Conservation (phyloP, 441 rosid species). For the Syzygium malaccense region DNA sequence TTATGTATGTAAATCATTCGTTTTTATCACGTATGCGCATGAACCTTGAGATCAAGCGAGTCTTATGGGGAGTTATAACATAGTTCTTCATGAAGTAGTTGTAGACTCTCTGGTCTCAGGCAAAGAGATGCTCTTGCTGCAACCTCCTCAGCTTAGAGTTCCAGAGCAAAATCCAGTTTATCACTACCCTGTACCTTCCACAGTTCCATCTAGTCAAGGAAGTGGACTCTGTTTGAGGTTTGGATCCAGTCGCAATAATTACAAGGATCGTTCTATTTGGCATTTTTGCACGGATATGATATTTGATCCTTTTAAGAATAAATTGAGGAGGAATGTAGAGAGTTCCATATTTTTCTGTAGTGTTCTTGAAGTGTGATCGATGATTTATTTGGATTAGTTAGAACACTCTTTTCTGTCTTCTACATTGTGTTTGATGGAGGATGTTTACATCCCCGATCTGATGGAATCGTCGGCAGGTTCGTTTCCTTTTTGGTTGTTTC, state of each 20-base stretch:
- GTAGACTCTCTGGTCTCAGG: not conserved
- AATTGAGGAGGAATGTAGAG: not conserved
- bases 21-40: conserved; percentile 10
- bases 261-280: not conserved
- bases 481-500: not conserved
- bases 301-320: not conserved
- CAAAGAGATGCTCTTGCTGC: not conserved
- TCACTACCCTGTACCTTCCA: not conserved
- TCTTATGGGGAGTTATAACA: not conserved
- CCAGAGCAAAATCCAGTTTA: not conserved
- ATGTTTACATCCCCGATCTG: not conserved
- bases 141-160: not conserved
- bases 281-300: not conserved
- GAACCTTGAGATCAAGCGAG: not conserved
- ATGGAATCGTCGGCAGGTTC: not conserved
- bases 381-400: not conserved
- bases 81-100: not conserved
- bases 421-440: not conserved
- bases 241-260: not conserved
- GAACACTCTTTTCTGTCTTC: no score
- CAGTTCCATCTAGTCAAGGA: not conserved
- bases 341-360: not conserved
- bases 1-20: not conserved
- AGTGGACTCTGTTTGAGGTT: not conserved
- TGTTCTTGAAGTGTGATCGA: not conserved